Evolutionary conservation across 768 basidiomycete species (phyloP).

Genomic region (Naganishia vishniacii): DNA sequence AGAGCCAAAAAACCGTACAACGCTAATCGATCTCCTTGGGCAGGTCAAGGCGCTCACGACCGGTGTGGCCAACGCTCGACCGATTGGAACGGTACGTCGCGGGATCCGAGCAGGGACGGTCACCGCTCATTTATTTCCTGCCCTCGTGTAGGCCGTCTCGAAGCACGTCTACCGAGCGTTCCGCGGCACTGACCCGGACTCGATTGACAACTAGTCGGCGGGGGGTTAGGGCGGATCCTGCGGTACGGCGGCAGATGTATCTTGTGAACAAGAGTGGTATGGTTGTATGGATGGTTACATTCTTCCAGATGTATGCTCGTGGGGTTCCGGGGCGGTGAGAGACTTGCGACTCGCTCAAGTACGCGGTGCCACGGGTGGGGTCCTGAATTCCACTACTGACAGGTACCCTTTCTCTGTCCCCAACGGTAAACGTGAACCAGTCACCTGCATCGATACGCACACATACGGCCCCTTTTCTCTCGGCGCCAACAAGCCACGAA

Average conservation of each 20-base stretch:
- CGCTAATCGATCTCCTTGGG: too few relatives aligned
- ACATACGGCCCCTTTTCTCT: too few relatives aligned
- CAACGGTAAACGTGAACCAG: too few relatives aligned
- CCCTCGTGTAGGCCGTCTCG: background rate
- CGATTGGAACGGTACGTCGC: conserved; percentile 16
- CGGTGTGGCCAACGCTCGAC: conserved; percentile 22
- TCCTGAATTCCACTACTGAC: too few relatives aligned
- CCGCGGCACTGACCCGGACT: conserved; percentile 17
- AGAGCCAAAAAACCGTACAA: background rate
- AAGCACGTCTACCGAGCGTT: conserved; percentile 22
- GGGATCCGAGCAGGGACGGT: background rate
- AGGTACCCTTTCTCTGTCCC: too few relatives aligned
- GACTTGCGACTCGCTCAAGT: too few relatives aligned
- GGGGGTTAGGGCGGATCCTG: background rate
- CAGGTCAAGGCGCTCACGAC: conserved; percentile 24
- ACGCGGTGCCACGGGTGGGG: too few relatives aligned
- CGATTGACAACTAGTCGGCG: background rate
- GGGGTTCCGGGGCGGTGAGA: too few relatives aligned
- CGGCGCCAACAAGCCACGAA: too few relatives aligned
- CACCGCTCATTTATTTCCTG: too few relatives aligned
- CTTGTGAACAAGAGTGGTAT: background rate
- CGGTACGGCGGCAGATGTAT: background rate
- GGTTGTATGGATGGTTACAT: conserved; percentile 1
- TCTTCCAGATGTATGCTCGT: too few relatives aligned
- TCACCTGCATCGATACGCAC: too few relatives aligned